These are phyloP conservation scores for Axilococcus clingmanii DNA, from an alignment of 139 green algal species.

Conservation along the genomic window DNA sequence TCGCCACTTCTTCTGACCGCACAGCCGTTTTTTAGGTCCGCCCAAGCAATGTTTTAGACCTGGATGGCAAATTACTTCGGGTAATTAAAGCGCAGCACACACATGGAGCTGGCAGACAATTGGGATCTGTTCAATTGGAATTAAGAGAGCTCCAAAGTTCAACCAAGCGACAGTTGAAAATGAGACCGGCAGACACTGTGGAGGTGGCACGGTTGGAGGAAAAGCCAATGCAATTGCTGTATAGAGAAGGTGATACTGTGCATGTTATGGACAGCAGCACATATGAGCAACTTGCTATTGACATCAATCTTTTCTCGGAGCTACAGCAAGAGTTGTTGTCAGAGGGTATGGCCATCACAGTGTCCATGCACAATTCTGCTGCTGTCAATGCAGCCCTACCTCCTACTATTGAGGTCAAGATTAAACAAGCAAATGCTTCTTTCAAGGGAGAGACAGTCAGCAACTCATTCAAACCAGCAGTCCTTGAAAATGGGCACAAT, in stretches of 20 bases:
- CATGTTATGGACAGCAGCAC: slow-evolving; percentile 32
- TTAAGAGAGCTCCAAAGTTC: slow-evolving; percentile 28
- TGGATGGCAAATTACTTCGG: slow-evolving; percentile 31
- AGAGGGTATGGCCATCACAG: neutral
- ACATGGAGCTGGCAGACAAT: slow-evolving; percentile 24
- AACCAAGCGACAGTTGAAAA: slow-evolving; percentile 18
- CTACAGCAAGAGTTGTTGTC: neutral
- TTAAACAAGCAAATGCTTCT: slow-evolving; percentile 12
- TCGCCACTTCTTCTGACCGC: neutral
- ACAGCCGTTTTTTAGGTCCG: slow-evolving; percentile 18
- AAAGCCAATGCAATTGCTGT: slow-evolving; percentile 24
- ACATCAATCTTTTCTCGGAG: neutral
- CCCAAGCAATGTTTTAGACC: slow-evolving; percentile 30
- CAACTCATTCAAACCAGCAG: slow-evolving; percentile 21
- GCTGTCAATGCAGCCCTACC: slow-evolving; percentile 2
- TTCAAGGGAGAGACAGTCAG: slow-evolving; percentile 25
- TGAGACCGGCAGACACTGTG: slow-evolving; percentile 28
- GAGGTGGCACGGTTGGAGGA: slow-evolving; percentile 29
- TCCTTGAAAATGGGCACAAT: slow-evolving; percentile 6
- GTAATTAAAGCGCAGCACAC: slow-evolving; percentile 22
- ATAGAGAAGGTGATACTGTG: slow-evolving; percentile 22
- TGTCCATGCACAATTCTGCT: neutral
- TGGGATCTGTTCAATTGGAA: slow-evolving; percentile 41
- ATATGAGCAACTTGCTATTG: slow-evolving; percentile 25
- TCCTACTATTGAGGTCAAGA: neutral